These are phyloP conservation scores for Ceratocystis cacaofunesta DNA, from an alignment of 2,329 filamentous ascomycete genomes.

Conservation along the genomic window DNA sequence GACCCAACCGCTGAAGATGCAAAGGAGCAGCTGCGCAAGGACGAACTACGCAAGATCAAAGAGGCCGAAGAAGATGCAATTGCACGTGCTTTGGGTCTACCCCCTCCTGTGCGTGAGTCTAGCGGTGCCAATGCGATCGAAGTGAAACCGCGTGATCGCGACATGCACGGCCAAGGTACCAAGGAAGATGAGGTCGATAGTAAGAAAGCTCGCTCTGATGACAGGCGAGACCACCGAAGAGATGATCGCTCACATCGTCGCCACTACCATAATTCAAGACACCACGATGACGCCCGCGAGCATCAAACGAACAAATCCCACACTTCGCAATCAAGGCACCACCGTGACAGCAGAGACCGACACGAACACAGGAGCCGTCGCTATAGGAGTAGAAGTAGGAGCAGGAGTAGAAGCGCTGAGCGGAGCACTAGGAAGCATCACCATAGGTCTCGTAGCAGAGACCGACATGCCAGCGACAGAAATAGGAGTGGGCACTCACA, in stretches of 20 bases:
- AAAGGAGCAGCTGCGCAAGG: slow-evolving; percentile 48
- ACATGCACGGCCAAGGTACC: background rate
- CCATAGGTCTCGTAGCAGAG: background rate
- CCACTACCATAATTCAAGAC: background rate
- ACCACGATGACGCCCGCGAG: background rate
- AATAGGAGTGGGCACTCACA: background rate
- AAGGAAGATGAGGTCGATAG: background rate
- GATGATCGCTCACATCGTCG: slow-evolving; percentile 1
- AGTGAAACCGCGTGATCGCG: slow-evolving; percentile 24
- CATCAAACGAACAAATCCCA: background rate
- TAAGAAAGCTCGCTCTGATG: background rate
- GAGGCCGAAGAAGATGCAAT: slow-evolving; percentile 89
- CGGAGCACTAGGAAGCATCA: too few species aligned
- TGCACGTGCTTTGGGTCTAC: slow-evolving; percentile 65
- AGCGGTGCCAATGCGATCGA: slow-evolving; percentile 56
- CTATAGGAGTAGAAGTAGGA: background rate
- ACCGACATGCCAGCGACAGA: background rate
- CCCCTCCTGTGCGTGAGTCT: slow-evolving; percentile 45
- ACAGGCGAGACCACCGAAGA: background rate
- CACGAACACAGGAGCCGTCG: background rate
- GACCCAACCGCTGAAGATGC: slow-evolving; percentile 28
- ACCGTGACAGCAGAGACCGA: background rate
- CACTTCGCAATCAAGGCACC: background rate
- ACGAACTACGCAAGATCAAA: slow-evolving; percentile 70
- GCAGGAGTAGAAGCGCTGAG: background rate